Conservation (phyloP, 176 grass and related monocot genomes). For the Calamus simplicifolius region DNA sequence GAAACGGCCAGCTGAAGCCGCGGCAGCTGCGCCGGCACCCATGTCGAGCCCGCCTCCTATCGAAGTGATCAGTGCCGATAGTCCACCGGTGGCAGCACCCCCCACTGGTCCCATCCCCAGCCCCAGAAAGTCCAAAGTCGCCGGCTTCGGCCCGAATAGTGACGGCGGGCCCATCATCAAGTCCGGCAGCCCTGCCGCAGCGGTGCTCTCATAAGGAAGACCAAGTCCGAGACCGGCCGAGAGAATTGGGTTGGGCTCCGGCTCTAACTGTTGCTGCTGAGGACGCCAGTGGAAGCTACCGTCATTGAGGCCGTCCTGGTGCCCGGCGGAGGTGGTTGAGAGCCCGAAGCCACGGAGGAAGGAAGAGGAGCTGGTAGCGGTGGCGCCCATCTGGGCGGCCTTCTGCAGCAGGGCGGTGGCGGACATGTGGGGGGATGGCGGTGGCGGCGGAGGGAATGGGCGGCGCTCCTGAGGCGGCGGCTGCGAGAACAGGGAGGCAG, state of each 20-base stretch:
- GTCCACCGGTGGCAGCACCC: slow-evolving; percentile 24
- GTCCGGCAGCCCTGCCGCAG: slow-evolving; percentile 30
- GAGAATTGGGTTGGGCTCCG: slow-evolving; percentile 33
- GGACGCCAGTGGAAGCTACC: slow-evolving; percentile 37
- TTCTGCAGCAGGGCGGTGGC: slow-evolving; percentile 91
- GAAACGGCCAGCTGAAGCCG: background rate
- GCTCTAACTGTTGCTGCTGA: slow-evolving; percentile 26
- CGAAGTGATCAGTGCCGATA: slow-evolving; percentile 51
- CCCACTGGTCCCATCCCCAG: slow-evolving; percentile 61
- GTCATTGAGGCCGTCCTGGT: slow-evolving; percentile 36
- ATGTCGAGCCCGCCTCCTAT: slow-evolving; percentile 55
- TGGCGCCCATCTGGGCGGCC: slow-evolving; percentile 84
- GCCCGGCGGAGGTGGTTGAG: slow-evolving; percentile 12
- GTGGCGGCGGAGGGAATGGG: slow-evolving; percentile 33
- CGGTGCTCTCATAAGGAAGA: slow-evolving; percentile 43
- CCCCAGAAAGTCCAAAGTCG: slow-evolving; percentile 78
- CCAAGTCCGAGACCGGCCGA: slow-evolving; percentile 82
- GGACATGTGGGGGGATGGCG: slow-evolving; percentile 70
- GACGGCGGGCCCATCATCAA: slow-evolving; percentile 69
- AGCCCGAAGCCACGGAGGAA: slow-evolving; percentile 73
- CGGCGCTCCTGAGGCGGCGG: slow-evolving; percentile 27
- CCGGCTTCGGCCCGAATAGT: slow-evolving; percentile 61
- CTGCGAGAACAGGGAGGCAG: slow-evolving; percentile 37
- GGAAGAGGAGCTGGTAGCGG: slow-evolving; percentile 45
- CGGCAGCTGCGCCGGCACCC: slow-evolving; percentile 17